A percentile compares a stretch with the other conserved stretches of the same genome.
phyloP scores from a whole-genome alignment of 306 rosid genomes.

The Prinsepia uniflora region DNA sequence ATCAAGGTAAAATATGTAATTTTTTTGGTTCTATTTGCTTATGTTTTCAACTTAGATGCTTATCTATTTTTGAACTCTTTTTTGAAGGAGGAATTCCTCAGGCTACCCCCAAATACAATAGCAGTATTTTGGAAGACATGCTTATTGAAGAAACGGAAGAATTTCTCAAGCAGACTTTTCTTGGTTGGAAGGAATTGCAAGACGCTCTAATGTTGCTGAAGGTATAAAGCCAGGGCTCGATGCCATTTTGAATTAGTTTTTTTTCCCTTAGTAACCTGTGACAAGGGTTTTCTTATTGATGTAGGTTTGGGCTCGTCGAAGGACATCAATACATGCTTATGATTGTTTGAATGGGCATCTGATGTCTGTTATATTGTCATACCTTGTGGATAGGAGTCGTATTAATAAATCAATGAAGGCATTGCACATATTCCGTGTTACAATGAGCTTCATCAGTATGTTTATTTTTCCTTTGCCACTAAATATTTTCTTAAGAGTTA shows the following conservation, averaged over 20 bases:
- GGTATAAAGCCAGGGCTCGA: slow-evolving; percentile 40
- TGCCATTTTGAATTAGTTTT: background rate
- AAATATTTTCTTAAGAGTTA: background rate
- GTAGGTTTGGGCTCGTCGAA: slow-evolving; percentile 88
- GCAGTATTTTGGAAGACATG: slow-evolving; percentile 89
- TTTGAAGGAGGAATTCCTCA: slow-evolving; percentile 45
- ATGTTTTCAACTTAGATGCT: slow-evolving; percentile 19
- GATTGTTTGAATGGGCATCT: slow-evolving; percentile 83
- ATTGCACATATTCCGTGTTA: slow-evolving; percentile 62
- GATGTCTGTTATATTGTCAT: slow-evolving; percentile 63
- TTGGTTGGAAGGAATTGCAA: slow-evolving; percentile 67
- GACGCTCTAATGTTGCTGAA: slow-evolving; percentile 67
- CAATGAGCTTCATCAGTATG: slow-evolving; percentile 71
- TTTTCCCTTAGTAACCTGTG: background rate
- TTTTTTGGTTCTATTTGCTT: background rate
- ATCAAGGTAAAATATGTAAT: slow-evolving; percentile 46
- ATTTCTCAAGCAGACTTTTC: slow-evolving; percentile 41
- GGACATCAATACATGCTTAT: slow-evolving; percentile 55
- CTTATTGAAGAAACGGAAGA: slow-evolving; percentile 53
- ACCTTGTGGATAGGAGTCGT: slow-evolving; percentile 51
- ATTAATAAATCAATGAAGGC: slow-evolving; percentile 62
- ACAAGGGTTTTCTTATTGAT: slow-evolving; percentile 21
- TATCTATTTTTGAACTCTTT: background rate
- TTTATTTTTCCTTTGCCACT: background rate
- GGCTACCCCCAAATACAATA: slow-evolving; percentile 82